These are phyloP conservation scores for Biscogniauxia mediterranea DNA, from an alignment of 2,329 filamentous ascomycete genomes.

Conservation along the genomic window DNA sequence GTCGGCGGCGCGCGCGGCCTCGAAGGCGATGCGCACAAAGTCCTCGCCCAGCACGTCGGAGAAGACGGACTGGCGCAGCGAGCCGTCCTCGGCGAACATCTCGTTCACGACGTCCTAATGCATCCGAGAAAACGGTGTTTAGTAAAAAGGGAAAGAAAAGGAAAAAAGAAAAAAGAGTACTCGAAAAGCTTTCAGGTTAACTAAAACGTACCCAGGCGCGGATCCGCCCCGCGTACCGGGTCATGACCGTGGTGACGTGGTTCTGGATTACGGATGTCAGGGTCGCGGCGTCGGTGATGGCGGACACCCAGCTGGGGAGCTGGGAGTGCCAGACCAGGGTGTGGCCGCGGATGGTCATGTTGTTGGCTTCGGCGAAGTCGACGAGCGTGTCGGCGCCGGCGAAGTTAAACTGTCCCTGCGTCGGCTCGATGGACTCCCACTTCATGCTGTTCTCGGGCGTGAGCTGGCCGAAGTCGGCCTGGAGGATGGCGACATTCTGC, in stretches of 20 bases:
- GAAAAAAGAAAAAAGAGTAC: too few relatives aligned
- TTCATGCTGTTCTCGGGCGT: slow-evolving; percentile 40
- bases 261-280: slow-evolving; percentile 54
- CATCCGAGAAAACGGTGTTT: not conserved
- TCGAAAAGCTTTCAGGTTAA: not conserved
- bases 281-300: slow-evolving; percentile 19
- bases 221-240: slow-evolving; percentile 58
- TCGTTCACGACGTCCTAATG: slow-evolving; percentile 57
- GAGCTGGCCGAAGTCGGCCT: slow-evolving; percentile 8
- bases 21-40: slow-evolving; percentile 67
- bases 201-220: slow-evolving; percentile 42
- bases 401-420: slow-evolving; percentile 52
- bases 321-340: slow-evolving; percentile 45
- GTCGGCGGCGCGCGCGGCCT: slow-evolving; percentile 63
- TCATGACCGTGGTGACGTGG: slow-evolving; percentile 54
- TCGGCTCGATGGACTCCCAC: slow-evolving; percentile 57
- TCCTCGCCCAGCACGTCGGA: slow-evolving; percentile 63
- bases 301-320: slow-evolving; percentile 47
- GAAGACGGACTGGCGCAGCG: slow-evolving; percentile 58
- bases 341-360: slow-evolving; percentile 52
- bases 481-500: slow-evolving; percentile 2
- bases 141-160: too few relatives aligned
- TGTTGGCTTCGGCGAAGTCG: slow-evolving; percentile 37
- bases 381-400: slow-evolving; percentile 47
- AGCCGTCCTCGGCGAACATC: slow-evolving; percentile 57